Percentiles rank a stretch among this genome's conserved stretches.
phyloP scores from a whole-genome alignment of 2,329 filamentous ascomycete species.

The Zasmidium angulare region DNA sequence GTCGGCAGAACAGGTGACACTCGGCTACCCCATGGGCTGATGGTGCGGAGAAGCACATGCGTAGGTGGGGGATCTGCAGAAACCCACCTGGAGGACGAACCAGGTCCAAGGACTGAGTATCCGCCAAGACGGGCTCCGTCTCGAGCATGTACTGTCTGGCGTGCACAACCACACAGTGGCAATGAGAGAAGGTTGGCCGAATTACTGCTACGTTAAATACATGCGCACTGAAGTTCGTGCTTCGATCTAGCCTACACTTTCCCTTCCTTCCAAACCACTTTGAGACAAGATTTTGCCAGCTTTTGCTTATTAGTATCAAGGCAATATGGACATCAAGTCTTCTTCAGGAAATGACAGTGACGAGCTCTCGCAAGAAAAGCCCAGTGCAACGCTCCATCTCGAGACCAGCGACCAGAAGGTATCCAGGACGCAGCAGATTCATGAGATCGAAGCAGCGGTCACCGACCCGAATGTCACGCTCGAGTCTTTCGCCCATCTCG shows the following conservation, averaged over 20 bases:
- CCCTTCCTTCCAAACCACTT: no score
- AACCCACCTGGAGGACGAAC: neutral
- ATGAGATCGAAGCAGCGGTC: neutral
- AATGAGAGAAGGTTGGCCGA: neutral
- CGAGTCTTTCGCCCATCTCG: constrained; percentile 5
- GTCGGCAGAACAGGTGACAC: neutral
- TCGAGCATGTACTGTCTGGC: neutral
- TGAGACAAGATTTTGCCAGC: no score
- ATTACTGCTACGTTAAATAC: neutral
- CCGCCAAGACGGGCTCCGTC: neutral
- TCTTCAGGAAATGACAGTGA: neutral
- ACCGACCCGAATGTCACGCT: neutral
- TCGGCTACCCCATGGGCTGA: neutral
- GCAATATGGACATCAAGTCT: neutral
- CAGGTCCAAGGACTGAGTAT: neutral
- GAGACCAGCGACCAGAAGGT: neutral
- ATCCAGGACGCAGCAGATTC: neutral
- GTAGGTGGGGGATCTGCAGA: constrained; percentile 1
- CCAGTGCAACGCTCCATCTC: neutral
- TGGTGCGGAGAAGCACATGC: neutral
- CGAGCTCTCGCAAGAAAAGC: neutral
- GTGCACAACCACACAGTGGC: neutral
- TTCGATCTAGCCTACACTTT: no score
- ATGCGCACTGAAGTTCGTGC: no score
- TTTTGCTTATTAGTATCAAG: no score